A percentile compares a stretch with the other conserved stretches of the same genome.
Conservation (phyloP, 257 asterid species). For the Fraxinus cuspidata region DNA sequence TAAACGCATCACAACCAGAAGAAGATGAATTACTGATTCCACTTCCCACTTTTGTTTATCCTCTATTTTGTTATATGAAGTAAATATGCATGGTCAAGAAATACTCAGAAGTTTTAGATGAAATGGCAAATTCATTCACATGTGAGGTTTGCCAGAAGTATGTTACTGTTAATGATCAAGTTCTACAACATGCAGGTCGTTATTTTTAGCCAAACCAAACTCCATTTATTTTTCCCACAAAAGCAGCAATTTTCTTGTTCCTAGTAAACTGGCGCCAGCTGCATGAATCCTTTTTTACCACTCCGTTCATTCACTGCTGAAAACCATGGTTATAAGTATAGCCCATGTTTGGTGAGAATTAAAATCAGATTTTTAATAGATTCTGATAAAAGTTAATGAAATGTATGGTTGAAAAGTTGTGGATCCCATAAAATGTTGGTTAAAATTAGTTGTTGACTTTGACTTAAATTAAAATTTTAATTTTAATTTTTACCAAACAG, state of each 20-base stretch:
- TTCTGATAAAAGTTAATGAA: too few species aligned
- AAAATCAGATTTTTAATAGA: too few species aligned
- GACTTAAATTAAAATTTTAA: too few species aligned
- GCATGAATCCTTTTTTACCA: not conserved
- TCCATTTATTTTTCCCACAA: not conserved
- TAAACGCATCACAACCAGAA: not conserved
- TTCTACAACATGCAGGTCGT: not conserved
- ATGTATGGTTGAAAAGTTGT: too few species aligned
- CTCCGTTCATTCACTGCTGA: not conserved
- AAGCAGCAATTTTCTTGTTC: not conserved
- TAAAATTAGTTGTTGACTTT: too few species aligned
- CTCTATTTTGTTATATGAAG: not conserved
- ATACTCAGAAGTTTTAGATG: not conserved
- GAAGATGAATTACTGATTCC: conserved; percentile 1
- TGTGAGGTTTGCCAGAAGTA: not conserved
- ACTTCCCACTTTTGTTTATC: not conserved
- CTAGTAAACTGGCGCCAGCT: not conserved
- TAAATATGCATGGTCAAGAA: not conserved
- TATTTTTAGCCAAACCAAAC: not conserved
- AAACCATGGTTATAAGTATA: not conserved
- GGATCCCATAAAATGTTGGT: too few species aligned
- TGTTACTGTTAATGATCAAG: not conserved
- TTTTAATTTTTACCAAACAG: too few species aligned
- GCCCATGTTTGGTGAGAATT: too few species aligned
- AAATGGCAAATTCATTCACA: not conserved